Percentiles rank a stretch among this genome's conserved stretches.
Evolutionary conservation across 306 rosid genomes (phyloP).

Genomic region (Ammopiptanthus mongolicus): DNA sequence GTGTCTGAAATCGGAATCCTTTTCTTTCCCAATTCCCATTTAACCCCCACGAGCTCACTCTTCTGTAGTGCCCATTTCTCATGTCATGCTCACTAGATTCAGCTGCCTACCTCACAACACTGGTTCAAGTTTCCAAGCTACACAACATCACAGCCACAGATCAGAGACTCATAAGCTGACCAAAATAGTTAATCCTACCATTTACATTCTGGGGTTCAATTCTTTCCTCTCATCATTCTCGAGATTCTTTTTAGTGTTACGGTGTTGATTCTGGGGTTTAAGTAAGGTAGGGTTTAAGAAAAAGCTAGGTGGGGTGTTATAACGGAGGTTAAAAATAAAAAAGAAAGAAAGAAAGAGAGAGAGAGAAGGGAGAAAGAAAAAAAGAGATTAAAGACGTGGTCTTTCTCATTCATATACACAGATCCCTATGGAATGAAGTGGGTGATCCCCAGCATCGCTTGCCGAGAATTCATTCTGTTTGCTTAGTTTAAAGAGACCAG

Average conservation of each 20-base stretch:
- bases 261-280: conserved; percentile 35
- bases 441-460: conserved; percentile 57
- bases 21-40: background rate
- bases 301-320: background rate
- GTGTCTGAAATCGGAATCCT: background rate
- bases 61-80: conserved; percentile 9
- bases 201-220: conserved; percentile 9
- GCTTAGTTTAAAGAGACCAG: conserved; percentile 74
- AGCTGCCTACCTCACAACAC: conserved; percentile 11
- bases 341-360: background rate
- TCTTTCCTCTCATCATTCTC: conserved; percentile 12
- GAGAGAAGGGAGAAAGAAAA: no score
- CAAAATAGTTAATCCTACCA: conserved; percentile 12
- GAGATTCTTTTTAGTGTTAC: background rate
- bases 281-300: conserved; percentile 38
- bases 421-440: conserved; percentile 95
- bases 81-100: conserved; percentile 28
- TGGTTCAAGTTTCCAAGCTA: conserved; percentile 1
- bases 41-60: background rate
- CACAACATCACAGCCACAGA: background rate
- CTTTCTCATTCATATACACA: conserved; percentile 58
- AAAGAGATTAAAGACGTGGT: conserved; percentile 43
- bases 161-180: background rate
- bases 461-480: conserved; percentile 70
- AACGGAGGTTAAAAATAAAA: background rate